These are phyloP conservation scores for Bocquillonia castaneifolia DNA, from an alignment of 441 rosid genomes.

Conservation along the genomic window DNA sequence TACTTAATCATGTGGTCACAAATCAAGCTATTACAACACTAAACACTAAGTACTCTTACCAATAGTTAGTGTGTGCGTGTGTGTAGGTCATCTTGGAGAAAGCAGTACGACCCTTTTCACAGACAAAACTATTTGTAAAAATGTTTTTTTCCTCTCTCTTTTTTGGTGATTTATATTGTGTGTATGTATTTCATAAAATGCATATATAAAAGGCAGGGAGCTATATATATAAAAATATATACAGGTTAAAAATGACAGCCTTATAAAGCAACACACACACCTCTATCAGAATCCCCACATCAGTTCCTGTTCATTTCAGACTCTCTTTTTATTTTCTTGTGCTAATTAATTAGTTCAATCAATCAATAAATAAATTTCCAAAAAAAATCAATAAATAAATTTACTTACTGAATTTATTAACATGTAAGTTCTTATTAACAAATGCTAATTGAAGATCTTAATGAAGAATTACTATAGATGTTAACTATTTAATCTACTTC, in stretches of 20 bases:
- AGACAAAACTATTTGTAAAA: neutral
- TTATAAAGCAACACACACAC: neutral
- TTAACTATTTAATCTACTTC: neutral
- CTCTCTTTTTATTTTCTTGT: neutral
- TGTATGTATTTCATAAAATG: neutral
- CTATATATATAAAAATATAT: neutral
- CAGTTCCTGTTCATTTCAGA: neutral
- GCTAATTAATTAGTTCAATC: too few relatives aligned
- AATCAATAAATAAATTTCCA: too few relatives aligned
- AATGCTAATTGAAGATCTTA: too few relatives aligned
- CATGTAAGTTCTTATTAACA: too few relatives aligned
- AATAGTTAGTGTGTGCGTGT: constrained; percentile 7
- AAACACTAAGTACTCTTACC: constrained; percentile 14
- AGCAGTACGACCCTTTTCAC: constrained; percentile 23
- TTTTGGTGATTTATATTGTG: too few relatives aligned
- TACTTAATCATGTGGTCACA: constrained; percentile 3
- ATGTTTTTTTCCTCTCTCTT: too few relatives aligned
- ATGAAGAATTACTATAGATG: too few relatives aligned
- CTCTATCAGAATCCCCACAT: constrained; percentile 1
- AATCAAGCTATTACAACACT: constrained; percentile 10
- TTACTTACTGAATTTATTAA: too few relatives aligned
- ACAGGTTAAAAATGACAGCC: neutral
- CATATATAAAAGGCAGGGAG: neutral
- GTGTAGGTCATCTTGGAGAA: constrained; percentile 27
- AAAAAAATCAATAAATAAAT: too few relatives aligned